Evolutionary conservation across 1,284 basidiomycete genomes (phyloP), one percentile per base, ranked within the genome.

Genomic region (Exobasidium rhododendri): DNA sequence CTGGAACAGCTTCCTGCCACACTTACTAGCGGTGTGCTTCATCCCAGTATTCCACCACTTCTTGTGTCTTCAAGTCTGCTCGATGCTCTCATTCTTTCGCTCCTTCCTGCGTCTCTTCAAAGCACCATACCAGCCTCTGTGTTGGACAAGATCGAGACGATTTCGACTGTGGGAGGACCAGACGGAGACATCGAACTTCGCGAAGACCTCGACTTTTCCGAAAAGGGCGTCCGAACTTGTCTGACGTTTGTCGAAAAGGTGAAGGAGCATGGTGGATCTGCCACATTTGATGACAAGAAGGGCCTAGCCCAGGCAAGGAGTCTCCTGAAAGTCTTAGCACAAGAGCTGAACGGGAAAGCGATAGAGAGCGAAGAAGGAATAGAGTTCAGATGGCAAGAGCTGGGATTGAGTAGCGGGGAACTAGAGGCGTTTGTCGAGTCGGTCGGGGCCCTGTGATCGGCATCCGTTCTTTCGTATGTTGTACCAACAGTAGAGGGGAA

Each of bases 201-300:
- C 24, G 82, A 82, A 5, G 93, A 96, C 79, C 74, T 82, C 3
- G 90, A 94, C 71, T 90, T 89, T 63, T 86, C 89, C 74, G 92
- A 94, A 81, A 92, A 92, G 77, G 83, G 88, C 0, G 74, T 89
- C 17, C 84, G 86, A 83, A 87, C 81, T 55, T 80, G 85, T 11
- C 10, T 69, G 40, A 64, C 69, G 13, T 75, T 80, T n/a, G 77
- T 64, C 17, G 43, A 58, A 3, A 29, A 46, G 17, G 58, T 45
- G 14, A 24, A 32, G 43, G 53, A 45, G 46, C 24, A 62, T 47
- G 17, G 20, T 1, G 32, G 60, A 35, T 14, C 57, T 7, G 28
- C 14, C 7, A 24, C 50, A 11, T 29, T 20, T n/a, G 24, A 24
- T 14, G 57, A 59, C 20, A 28, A 58, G 28, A 31, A 58, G 28